These are phyloP conservation scores for Talaromyces sp. DNA, from an alignment of 2,329 filamentous ascomycete genomes.

Conservation along the genomic window DNA sequence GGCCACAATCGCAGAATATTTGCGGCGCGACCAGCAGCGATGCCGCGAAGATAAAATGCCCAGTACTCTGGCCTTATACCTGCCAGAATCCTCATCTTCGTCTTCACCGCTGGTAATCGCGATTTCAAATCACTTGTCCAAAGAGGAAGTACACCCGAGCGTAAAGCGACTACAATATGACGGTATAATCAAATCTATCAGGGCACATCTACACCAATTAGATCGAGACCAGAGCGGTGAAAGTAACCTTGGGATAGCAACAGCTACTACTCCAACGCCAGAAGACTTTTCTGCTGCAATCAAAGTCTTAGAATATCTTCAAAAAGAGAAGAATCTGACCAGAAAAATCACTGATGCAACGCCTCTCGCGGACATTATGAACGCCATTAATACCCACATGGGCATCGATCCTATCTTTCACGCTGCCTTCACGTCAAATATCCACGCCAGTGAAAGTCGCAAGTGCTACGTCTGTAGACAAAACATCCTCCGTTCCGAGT, in stretches of 20 bases:
- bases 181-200: neutral
- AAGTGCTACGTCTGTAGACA: slow-evolving; percentile 32
- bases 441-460: neutral
- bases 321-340: neutral
- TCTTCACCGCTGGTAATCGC: slow-evolving; percentile 1
- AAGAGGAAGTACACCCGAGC: neutral
- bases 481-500: slow-evolving; percentile 9
- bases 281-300: neutral
- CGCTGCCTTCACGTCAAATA: neutral
- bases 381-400: neutral
- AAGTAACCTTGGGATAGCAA: neutral
- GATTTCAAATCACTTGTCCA: neutral
- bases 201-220: slow-evolving; percentile 16
- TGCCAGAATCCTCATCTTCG: slow-evolving; percentile 10
- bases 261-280: neutral
- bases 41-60: slow-evolving; percentile 26
- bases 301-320: neutral
- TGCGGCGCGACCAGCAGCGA: slow-evolving; percentile 17
- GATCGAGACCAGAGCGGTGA: neutral
- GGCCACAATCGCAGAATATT: slow-evolving; percentile 14
- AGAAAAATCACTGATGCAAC: neutral
- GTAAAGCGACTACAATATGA: neutral
- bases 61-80: slow-evolving; percentile 15
- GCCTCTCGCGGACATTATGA: neutral
- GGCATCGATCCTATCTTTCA: neutral